A percentile compares a stretch with the other conserved stretches of the same genome.
Evolutionary conservation across 192 early-diverging fungal genomes (phyloP).

Genomic region (Coemansia sp.): DNA sequence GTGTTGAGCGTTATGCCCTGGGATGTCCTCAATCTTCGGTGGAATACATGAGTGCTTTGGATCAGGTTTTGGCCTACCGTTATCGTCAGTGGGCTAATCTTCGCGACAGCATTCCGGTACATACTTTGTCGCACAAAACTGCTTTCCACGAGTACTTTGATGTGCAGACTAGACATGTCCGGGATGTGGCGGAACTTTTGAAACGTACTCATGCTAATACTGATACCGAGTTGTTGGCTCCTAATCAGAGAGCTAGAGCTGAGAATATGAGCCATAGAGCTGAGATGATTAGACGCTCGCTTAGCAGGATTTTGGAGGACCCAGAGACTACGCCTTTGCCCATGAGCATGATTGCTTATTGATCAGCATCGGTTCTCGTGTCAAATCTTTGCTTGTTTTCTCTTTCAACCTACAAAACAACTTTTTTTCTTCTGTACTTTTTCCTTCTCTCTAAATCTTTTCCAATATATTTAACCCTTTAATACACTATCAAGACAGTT

Average conservation of each 20-base stretch:
- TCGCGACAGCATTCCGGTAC: conserved; percentile 80
- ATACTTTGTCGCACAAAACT: conserved; percentile 71
- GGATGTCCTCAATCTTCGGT: conserved; percentile 60
- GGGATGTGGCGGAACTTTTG: conserved; percentile 56
- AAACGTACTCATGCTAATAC: conserved; percentile 57
- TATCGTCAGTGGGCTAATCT: conserved; percentile 87
- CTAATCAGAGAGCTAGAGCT: conserved; percentile 6
- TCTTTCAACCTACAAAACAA: too few species aligned
- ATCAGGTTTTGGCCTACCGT: conserved; percentile 80
- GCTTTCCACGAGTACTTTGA: conserved; percentile 57
- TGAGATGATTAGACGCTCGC: conserved; percentile 32
- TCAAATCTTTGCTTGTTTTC: too few species aligned
- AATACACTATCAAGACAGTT: too few species aligned
- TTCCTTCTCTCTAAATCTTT: too few species aligned
- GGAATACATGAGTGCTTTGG: conserved; percentile 72
- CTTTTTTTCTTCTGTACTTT: too few species aligned
- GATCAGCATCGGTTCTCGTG: too few species aligned
- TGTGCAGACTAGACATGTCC: conserved; percentile 56
- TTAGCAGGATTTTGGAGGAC: conserved; percentile 21
- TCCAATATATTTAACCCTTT: too few species aligned
- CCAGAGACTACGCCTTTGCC: conserved; percentile 22
- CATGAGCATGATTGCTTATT: conserved; percentile 40
- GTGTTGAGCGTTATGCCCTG: conserved; percentile 60
- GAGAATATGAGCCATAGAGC: conserved; percentile 25
- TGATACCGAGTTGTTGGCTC: conserved; percentile 41